phyloP scores from a whole-genome alignment of 495 filamentous ascomycete genomes.

The Neurospora terricola region DNA sequence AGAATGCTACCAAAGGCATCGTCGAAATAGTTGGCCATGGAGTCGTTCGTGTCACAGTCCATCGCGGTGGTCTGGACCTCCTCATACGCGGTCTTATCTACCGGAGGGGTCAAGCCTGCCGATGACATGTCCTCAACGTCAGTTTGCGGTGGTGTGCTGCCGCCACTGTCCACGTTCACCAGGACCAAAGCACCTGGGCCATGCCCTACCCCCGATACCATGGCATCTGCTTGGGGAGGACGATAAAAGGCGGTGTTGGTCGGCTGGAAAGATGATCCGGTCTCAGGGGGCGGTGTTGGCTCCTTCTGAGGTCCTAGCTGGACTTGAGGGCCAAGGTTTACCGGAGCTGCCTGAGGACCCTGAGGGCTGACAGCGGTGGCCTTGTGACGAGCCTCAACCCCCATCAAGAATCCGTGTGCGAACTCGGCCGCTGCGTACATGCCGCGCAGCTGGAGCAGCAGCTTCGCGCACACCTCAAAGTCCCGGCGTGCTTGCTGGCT shows the following conservation, averaged over 20 bases:
- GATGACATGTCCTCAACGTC: not conserved
- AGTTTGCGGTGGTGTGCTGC: not conserved
- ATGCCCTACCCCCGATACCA: not conserved
- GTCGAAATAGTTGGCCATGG: not conserved
- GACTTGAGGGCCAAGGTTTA: not conserved
- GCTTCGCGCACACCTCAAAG: constrained; percentile 78
- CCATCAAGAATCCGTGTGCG: constrained; percentile 74
- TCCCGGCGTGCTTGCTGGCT: constrained; percentile 59
- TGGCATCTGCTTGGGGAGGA: not conserved
- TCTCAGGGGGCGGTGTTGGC: not conserved
- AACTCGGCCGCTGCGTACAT: constrained; percentile 84
- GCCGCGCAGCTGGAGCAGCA: constrained; percentile 69
- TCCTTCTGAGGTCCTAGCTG: not conserved
- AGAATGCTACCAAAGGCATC: not conserved
- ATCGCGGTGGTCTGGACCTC: not conserved
- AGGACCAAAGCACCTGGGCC: not conserved
- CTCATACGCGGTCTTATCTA: not conserved
- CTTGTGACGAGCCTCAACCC: constrained; percentile 25
- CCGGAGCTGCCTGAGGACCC: not conserved
- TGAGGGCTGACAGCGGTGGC: not conserved
- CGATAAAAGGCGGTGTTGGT: not conserved
- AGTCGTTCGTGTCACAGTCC: not conserved
- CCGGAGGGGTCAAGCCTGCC: not conserved
- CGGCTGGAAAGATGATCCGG: not conserved
- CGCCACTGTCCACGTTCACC: not conserved